Base-by-base conservation (phyloP, 345 rosid genomes). In the Clarkia xantiana region DNA sequence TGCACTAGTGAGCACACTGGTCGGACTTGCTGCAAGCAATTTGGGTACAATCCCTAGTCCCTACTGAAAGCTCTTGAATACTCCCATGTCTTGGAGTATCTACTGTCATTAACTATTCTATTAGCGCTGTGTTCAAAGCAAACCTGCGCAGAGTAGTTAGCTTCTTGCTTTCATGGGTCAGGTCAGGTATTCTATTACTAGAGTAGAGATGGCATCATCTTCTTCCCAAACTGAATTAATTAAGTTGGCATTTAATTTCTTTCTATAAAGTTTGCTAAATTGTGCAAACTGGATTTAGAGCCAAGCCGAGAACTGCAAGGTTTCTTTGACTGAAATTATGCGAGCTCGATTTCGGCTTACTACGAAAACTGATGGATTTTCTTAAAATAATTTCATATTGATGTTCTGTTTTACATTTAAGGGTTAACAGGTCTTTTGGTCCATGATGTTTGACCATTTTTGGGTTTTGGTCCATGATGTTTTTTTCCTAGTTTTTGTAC, bases 1-100 rank as follows among this genome's bases (percentile, higher is more conserved):
- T 38, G 97, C 97, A 9, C 46, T 85, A 41, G 94, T 82, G 46
- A 89, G 90, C 79, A 82, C 87, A 41, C 73, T 85, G 53, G 65
- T 84, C 41, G 97, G 97, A 14, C 85, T 82, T 1, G 84, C 73
- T 14, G 94, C 90, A 16, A 78, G 97, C 53, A 82, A 85, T 63
- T 61, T 78, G 42, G 87, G 97, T 45, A 25, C 85, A 34, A 74
- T 89, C 53, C 72, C 97, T 10, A 71, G 73, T 16, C n/a, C n/a
- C n/a, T n/a, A n/a, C n/a, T n/a, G n/a, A 80, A 77, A 54, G 79
- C 90, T 48, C 80, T 72, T 2, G 87, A 81, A 4, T 85, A 80
- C 49, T 57, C 75, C 7, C 15, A 72, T 1, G 95, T 85, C 14
- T 56, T 84, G 74, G 76, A 77, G 56, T 82, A 76, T 59, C 61